phyloP scores from a whole-genome alignment of 2,329 filamentous ascomycete genomes.

The Alternaria triticina region DNA sequence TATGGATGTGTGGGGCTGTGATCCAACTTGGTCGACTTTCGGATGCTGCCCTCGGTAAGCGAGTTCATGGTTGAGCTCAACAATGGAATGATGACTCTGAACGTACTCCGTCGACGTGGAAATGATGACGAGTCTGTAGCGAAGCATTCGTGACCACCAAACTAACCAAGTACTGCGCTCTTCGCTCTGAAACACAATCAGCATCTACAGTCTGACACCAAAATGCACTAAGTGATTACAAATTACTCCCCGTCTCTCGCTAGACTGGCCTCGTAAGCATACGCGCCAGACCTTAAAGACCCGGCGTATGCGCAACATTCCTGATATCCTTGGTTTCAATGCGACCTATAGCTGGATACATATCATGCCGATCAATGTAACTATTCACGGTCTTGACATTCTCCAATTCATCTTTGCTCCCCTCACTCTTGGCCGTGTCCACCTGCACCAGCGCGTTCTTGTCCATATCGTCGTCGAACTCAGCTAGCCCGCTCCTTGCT shows the following conservation, averaged over 20 bases:
- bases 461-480: slow-evolving; percentile 10
- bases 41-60: neutral
- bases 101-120: neutral
- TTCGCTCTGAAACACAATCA: neutral
- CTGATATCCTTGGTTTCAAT: slow-evolving; percentile 50
- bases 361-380: slow-evolving; percentile 52
- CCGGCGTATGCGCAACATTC: slow-evolving; percentile 31
- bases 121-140: neutral
- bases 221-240: neutral
- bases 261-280: neutral
- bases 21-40: neutral
- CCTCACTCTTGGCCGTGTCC: slow-evolving; percentile 33
- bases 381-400: slow-evolving; percentile 44
- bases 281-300: neutral
- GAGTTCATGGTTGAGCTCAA: neutral
- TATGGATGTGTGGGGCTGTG: neutral
- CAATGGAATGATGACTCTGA: neutral
- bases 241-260: neutral
- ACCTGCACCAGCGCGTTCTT: slow-evolving; percentile 37
- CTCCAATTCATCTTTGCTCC: slow-evolving; percentile 23
- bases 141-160: neutral
- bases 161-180: too few species aligned
- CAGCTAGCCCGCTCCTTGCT: slow-evolving; percentile 1
- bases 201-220: neutral
- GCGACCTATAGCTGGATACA: slow-evolving; percentile 46